Evolutionary conservation across 106 monocot species (phyloP), one percentile per base, ranked within the genome.

Genomic region (Triglochin maritima): DNA sequence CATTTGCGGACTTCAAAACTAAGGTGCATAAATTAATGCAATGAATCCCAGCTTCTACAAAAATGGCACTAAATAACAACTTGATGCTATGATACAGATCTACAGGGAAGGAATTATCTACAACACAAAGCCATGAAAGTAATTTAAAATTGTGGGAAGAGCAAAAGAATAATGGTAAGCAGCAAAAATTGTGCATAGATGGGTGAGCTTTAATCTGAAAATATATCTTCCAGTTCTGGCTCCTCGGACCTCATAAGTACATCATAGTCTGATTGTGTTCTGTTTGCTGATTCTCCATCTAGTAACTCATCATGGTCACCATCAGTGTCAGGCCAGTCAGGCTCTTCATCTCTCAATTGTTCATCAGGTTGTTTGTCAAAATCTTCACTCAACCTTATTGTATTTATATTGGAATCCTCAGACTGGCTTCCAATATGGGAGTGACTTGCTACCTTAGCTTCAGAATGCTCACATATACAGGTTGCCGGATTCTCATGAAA

Each of bases 401-500:
- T 71, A 41, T 62, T 69, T 29, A 12, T 66, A 16, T 53, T 29
- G 63, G 5, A 43, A 67, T 51, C 52, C 13, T 3, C 11, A 47
- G 4, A 2, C 10, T 47, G 64, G 9, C 16, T 63, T 17, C 59
- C 11, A 9, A 8, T 50, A 2, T 0, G 5, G 48, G 52, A 60
- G 3, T 41, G 16, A 5, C 44, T 7, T 54, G 14, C 47, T 13
- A 7, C 7, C 47, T 59, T 56, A 6, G 59, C 29, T 9, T 47
- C 10, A 50, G 52, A 6, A 49, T 3, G 11, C 14, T 60, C 70
- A 71, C 69, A 74, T 29, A 79, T 63, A 16, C 95, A 96, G 0
- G 79, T 63, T 4, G 75, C 67, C 5, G 95, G 95, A 59, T 88
- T 79, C 63, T 96, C 90, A 72, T 96, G 95, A 52, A 90, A 96